Percentiles rank a stretch among this genome's conserved stretches.
phyloP scores from a whole-genome alignment of 1,284 basidiomycete genomes.

The Cryptococcus deneoformans region DNA sequence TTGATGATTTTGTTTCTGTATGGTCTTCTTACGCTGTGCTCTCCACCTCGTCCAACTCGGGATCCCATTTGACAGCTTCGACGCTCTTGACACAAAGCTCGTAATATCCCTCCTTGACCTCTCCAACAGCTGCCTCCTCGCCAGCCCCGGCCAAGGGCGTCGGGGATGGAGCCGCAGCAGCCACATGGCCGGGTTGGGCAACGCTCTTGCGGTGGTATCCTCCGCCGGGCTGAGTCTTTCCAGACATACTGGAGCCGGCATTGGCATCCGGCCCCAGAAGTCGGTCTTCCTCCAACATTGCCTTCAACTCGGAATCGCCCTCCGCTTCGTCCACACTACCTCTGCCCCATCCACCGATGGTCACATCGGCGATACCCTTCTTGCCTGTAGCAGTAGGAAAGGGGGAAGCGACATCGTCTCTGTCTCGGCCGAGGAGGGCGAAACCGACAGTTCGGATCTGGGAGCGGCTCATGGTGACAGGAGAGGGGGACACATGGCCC shows the following conservation, averaged over 20 bases:
- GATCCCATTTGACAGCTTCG: constrained; percentile 45
- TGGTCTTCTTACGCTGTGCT: too few relatives aligned
- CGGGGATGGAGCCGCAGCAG: neutral
- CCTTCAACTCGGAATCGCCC: constrained; percentile 30
- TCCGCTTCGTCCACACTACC: constrained; percentile 18
- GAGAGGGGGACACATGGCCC: constrained; percentile 48
- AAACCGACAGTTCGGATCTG: constrained; percentile 53
- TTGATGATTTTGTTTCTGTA: too few relatives aligned
- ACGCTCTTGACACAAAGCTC: constrained; percentile 51
- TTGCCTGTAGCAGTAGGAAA: constrained; percentile 4
- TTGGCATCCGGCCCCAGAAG: neutral
- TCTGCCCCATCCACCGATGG: constrained; percentile 33
- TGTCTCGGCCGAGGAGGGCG: constrained; percentile 47
- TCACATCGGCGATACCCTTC: constrained; percentile 7
- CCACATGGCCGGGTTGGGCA: neutral
- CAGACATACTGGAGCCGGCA: neutral
- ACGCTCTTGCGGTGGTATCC: neutral
- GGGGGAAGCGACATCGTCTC: constrained; percentile 20
- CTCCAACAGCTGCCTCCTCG: constrained; percentile 6
- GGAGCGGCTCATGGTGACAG: constrained; percentile 51
- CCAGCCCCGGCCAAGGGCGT: neutral
- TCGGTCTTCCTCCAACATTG: constrained; percentile 18
- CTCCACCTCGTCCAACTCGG: constrained; percentile 26
- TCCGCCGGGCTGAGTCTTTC: neutral
- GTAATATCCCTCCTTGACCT: constrained; percentile 45